phyloP scores from a whole-genome alignment of 2,329 filamentous ascomycete species.

The Aspergillus texensis region DNA sequence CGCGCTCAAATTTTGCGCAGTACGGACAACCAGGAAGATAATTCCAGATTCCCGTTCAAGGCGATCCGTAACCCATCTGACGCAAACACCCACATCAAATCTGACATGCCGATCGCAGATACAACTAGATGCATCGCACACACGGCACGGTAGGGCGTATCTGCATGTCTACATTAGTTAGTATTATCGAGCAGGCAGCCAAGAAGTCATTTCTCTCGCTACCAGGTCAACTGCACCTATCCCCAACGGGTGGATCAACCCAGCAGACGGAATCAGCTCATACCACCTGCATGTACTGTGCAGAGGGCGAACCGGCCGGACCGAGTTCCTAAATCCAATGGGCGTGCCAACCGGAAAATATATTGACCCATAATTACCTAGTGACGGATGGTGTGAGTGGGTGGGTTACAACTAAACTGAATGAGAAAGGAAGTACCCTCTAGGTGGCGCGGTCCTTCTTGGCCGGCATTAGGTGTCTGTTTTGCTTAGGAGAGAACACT shows the following conservation, averaged over 20 bases:
- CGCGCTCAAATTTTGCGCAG: neutral
- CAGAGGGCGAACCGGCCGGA: neutral
- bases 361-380: neutral
- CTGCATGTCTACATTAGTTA: neutral
- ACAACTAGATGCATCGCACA: neutral
- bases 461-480: neutral
- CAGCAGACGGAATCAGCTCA: neutral
- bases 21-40: neutral
- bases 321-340: neutral
- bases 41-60: neutral
- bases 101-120: neutral
- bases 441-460: neutral
- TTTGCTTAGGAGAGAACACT: neutral
- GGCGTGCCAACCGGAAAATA: neutral
- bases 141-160: neutral
- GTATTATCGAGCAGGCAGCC: neutral
- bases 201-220: neutral
- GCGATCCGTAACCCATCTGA: neutral
- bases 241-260: neutral
- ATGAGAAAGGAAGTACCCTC: neutral
- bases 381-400: neutral
- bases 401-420: neutral
- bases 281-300: neutral
- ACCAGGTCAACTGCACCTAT: neutral
- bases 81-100: neutral